phyloP scores from a whole-genome alignment of 1,139 yeast species.

The Pichia sorboxylosa region DNA sequence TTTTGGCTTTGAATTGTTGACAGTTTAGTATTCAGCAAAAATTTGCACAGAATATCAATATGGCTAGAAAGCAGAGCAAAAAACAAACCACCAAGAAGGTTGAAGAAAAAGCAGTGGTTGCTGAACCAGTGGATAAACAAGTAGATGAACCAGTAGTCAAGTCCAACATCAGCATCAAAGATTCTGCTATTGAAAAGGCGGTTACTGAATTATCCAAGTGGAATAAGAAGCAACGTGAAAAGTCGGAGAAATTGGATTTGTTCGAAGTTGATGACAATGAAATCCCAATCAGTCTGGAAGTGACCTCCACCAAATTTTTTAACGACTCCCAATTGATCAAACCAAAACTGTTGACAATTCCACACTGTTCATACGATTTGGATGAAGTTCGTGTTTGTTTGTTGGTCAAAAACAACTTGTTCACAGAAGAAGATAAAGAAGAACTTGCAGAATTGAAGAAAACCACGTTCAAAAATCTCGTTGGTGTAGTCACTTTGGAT shows the following conservation, averaged over 20 bases:
- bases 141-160: slow-evolving; percentile 21
- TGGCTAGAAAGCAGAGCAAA: too few species aligned
- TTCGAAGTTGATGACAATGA: slow-evolving; percentile 40
- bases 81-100: slow-evolving; percentile 3
- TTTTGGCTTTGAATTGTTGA: too few species aligned
- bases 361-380: slow-evolving; percentile 37
- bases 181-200: slow-evolving; percentile 30
- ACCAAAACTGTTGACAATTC: slow-evolving; percentile 51
- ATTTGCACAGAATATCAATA: too few species aligned
- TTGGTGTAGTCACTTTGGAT: slow-evolving; percentile 40
- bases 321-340: slow-evolving; percentile 56
- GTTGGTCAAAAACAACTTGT: slow-evolving; percentile 58
- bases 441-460: slow-evolving; percentile 28
- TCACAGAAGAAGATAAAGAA: slow-evolving; percentile 49
- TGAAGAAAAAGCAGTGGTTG: slow-evolving; percentile 1
- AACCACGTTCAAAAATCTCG: slow-evolving; percentile 36
- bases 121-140: slow-evolving; percentile 2
- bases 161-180: too few species aligned
- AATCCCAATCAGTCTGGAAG: slow-evolving; percentile 41
- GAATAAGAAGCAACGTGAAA: slow-evolving; percentile 21
- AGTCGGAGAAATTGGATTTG: slow-evolving; percentile 32
- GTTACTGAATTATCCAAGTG: slow-evolving; percentile 41
- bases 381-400: slow-evolving; percentile 54
- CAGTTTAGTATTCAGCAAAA: too few species aligned
- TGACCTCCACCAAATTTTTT: slow-evolving; percentile 55